Percentiles rank a stretch among this genome's conserved stretches.
Conservation (phyloP, 441 rosid species). For the Syzygium malaccense region DNA sequence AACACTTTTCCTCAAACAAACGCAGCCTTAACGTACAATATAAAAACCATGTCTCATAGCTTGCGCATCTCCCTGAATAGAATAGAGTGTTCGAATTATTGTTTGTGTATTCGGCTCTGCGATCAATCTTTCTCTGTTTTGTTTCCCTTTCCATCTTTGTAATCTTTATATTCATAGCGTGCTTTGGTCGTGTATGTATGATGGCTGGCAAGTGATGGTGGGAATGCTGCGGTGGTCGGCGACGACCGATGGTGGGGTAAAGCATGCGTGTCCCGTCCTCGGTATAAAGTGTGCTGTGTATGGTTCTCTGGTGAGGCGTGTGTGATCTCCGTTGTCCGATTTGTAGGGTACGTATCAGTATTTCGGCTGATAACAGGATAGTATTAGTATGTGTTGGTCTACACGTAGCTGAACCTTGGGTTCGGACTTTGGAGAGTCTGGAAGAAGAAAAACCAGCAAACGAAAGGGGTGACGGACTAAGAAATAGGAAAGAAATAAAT, state of each 20-base stretch:
- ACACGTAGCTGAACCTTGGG: no score
- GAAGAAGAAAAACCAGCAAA: background rate
- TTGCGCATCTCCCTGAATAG: background rate
- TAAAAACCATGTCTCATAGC: background rate
- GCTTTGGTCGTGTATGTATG: background rate
- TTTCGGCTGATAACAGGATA: no score
- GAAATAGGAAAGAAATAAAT: background rate
- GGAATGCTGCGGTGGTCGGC: background rate
- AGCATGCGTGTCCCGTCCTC: background rate
- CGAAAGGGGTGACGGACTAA: background rate
- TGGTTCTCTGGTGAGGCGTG: no score
- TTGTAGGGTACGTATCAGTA: no score
- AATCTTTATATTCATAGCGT: background rate
- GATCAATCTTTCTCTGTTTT: background rate
- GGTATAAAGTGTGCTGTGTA: no score
- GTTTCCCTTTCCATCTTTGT: background rate
- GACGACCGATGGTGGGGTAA: background rate
- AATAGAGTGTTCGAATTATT: background rate
- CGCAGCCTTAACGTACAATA: background rate
- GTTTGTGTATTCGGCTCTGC: background rate
- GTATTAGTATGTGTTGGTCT: no score
- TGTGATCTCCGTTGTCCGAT: no score
- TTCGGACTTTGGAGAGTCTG: background rate
- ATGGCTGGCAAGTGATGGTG: accelerated
- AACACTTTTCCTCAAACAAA: no score